Conservation (phyloP, 2,329 filamentous ascomycete genomes). For the Claviceps maximensis region DNA sequence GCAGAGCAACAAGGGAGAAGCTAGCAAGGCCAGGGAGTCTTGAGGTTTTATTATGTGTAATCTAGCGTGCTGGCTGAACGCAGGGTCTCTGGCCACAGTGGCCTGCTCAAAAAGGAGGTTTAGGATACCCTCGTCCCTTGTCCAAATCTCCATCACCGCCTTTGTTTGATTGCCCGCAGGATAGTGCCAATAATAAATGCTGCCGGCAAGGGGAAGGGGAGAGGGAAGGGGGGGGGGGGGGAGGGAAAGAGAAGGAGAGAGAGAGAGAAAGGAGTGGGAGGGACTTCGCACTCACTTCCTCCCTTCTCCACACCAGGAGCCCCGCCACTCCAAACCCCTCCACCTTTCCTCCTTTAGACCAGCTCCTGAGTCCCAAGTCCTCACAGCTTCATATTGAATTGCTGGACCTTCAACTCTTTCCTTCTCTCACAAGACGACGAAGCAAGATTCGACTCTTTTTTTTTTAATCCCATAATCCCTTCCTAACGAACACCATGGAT, state of each 20-base stretch:
- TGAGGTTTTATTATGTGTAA: neutral
- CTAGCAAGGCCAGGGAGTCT: neutral
- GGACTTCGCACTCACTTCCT: neutral
- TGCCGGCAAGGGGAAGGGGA: neutral
- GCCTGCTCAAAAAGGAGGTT: neutral
- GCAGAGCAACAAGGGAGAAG: neutral
- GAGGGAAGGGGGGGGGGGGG: neutral
- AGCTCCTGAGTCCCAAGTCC: neutral
- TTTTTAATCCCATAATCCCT: neutral
- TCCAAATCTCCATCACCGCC: conserved; percentile 1
- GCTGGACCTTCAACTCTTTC: neutral
- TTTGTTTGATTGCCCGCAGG: neutral
- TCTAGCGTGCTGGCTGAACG: neutral
- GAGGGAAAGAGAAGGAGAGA: too few species aligned
- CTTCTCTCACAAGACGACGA: neutral
- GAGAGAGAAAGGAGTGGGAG: too few species aligned
- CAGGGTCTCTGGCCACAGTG: neutral
- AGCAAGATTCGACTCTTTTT: neutral
- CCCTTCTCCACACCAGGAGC: conserved; percentile 15
- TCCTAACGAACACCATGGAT: conserved; percentile 55
- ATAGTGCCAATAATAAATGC: neutral
- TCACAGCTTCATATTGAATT: conserved; percentile 1
- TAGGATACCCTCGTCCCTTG: neutral
- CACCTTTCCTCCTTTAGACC: conserved; percentile 4
- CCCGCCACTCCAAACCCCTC: conserved; percentile 17